A percentile compares a stretch with the other conserved stretches of the same genome.
phyloP scores from a whole-genome alignment of 2,329 filamentous ascomycete species.

The Phymatotrichopsis omnivora region DNA sequence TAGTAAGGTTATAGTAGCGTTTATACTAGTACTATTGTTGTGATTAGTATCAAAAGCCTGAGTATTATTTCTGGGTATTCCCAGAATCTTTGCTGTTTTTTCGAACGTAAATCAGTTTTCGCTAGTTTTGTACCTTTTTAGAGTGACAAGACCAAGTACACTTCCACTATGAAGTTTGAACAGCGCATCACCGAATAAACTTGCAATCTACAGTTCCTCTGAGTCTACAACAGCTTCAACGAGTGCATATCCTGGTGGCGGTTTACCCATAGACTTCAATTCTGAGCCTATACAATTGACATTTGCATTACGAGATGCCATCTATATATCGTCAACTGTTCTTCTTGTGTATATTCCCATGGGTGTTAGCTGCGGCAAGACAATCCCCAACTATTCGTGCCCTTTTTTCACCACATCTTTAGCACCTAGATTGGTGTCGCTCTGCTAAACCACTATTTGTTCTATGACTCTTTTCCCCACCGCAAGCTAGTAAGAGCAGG shows the following conservation, averaged over 20 bases:
- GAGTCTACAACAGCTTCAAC: constrained; percentile 97
- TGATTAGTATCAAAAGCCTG: constrained; percentile 99
- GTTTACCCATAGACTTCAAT: constrained; percentile 90
- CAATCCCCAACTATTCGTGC: constrained; percentile 57
- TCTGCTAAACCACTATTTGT: constrained; percentile 88
- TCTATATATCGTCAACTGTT: constrained; percentile 95
- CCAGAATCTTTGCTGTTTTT: constrained; percentile 83
- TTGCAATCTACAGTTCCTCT: constrained; percentile 96
- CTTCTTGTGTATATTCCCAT: constrained; percentile 96
- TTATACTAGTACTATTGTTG: constrained; percentile 94
- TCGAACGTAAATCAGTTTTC: constrained; percentile 29
- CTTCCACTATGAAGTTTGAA: constrained; percentile 95
- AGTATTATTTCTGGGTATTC: constrained; percentile 87
- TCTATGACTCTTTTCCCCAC: constrained; percentile 83
- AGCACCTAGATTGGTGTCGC: constrained; percentile 42
- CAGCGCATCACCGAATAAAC: constrained; percentile 83
- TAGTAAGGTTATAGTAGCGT: constrained; percentile 80
- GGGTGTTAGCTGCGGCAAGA: constrained; percentile 88
- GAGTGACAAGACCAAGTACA: constrained; percentile 96
- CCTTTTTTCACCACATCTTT: background rate
- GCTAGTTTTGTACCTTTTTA: constrained; percentile 91
- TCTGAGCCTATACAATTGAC: constrained; percentile 92
- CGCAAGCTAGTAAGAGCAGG: constrained; percentile 98
- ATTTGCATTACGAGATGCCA: constrained; percentile 96
- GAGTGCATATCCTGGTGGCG: constrained; percentile 81